Evolutionary conservation across 1,284 basidiomycete species (phyloP), one percentile per base, ranked within the genome.

Genomic region (Coriolopsis trogii): DNA sequence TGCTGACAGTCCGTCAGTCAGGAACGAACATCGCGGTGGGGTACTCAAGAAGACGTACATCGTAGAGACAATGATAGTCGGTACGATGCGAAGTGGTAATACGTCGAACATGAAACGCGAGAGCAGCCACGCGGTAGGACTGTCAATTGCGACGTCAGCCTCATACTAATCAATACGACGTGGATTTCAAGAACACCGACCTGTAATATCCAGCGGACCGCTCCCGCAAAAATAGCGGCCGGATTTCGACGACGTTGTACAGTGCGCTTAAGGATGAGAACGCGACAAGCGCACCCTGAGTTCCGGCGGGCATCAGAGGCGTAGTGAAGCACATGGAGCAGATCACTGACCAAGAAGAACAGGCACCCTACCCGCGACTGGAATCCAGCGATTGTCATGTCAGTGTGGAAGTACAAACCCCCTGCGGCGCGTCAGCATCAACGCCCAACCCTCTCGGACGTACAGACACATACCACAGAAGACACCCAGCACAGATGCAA

Each of bases 331-430:
- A 16, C 9, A 42, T 21, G 34, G 26, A n/a, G 20, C 36, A n/a
- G 5, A 29, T 13, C 18, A 70, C 82, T 53, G 58, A 89, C 90
- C 63, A 95, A 68, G 82, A 95, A 96, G 77, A 96, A 95, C 41
- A 95, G 69, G 56, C 87, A 90, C 24, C 93, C 93, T n/a, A 96
- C 81, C 33, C 93, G 80, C 18, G 88, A 93, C 69, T 96, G 94
- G 79, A 96, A 96, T 0, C 94, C 93, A 20, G 91, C 89, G 52
- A 96, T 95, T 1, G 84, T 88, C 10, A 80, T 70, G 39, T 80
- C 81, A 0, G 91, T 93, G 29, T 93, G 69, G 72, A 77, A 95
- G 68, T 94, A 95, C 48, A 95, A 68, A 0, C 93, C 93, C 46
- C 93, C 92, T 77, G 66, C n/a, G n/a, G n/a, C n/a, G n/a, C n/a